phyloP scores from a whole-genome alignment of 1,284 basidiomycete species.

The Omphalotus olearius region DNA sequence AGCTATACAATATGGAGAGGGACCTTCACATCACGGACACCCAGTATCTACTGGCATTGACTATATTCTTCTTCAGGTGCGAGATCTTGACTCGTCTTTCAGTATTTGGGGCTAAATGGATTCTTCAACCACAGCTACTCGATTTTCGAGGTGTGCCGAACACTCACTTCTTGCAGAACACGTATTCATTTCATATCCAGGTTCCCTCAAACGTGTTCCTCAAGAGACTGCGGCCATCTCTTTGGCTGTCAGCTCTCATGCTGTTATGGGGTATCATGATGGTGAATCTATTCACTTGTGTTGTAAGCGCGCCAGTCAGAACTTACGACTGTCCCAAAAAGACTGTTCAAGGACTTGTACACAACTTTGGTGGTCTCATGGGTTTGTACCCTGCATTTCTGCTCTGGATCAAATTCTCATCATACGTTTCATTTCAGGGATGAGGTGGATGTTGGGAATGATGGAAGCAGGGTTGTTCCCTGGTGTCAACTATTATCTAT shows the following conservation, averaged over 20 bases:
- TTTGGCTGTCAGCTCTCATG: constrained; percentile 64
- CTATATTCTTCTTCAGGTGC: constrained; percentile 53
- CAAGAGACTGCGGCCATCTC: constrained; percentile 50
- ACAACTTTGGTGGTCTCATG: constrained; percentile 59
- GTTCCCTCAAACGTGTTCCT: constrained; percentile 70
- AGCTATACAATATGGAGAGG: constrained; percentile 54
- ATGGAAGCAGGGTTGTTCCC: constrained; percentile 75
- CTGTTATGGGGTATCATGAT: constrained; percentile 70
- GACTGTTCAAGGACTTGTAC: constrained; percentile 66
- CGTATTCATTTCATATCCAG: constrained; percentile 20
- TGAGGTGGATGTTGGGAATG: constrained; percentile 62
- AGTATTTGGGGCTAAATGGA: not conserved
- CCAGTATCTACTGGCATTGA: constrained; percentile 62
- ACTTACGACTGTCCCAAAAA: constrained; percentile 21
- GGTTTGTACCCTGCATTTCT: constrained; percentile 29
- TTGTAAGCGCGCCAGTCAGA: not conserved
- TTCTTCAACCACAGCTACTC: constrained; percentile 47
- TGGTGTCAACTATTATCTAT: constrained; percentile 66
- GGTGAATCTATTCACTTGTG: constrained; percentile 31
- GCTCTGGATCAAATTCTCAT: too few relatives aligned
- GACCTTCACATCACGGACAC: constrained; percentile 55
- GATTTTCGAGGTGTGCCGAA: constrained; percentile 47
- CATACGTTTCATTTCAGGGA: constrained; percentile 31
- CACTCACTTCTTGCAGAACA: not conserved
- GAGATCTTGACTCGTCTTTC: constrained; percentile 35